phyloP scores from a whole-genome alignment of 129 eudicot species.

The Lactuca saligna region DNA sequence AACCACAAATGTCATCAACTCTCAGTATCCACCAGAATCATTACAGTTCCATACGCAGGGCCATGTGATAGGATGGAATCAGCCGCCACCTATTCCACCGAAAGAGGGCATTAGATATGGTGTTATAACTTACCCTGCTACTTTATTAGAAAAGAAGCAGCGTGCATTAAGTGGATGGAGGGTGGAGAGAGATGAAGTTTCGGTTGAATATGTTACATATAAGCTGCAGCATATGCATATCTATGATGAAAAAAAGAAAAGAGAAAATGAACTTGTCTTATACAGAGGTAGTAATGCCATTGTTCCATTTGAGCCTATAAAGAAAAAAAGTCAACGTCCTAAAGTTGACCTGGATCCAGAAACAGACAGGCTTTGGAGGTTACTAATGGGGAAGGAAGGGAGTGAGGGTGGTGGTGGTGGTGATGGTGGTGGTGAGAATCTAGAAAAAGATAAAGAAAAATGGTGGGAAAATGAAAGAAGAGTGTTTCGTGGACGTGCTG shows the following conservation, averaged over 20 bases:
- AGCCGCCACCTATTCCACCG: conserved; percentile 10
- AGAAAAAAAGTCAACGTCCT: conserved; percentile 62
- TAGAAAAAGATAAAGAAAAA: conserved; percentile 59
- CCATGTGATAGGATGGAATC: conserved; percentile 33
- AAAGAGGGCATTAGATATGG: conserved; percentile 21
- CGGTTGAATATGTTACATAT: conserved; percentile 46
- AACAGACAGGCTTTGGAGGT: conserved; percentile 76
- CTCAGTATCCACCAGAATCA: conserved; percentile 24
- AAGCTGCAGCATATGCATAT: conserved; percentile 37
- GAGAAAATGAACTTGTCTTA: conserved; percentile 58
- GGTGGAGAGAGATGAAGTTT: conserved; percentile 21
- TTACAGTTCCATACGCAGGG: conserved; percentile 15
- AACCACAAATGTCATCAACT: conserved; percentile 14
- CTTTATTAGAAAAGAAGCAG: conserved; percentile 28
- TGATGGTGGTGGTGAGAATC: conserved; percentile 41
- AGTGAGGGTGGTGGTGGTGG: conserved; percentile 29
- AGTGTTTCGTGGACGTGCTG: conserved; percentile 80
- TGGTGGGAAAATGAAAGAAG: conserved; percentile 94
- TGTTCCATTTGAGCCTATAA: conserved; percentile 60
- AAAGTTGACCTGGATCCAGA: conserved; percentile 91
- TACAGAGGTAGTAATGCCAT: conserved; percentile 52
- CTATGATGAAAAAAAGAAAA: conserved; percentile 24
- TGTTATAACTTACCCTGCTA: conserved; percentile 25
- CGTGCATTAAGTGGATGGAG: conserved; percentile 23
- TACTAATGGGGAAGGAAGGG: conserved; percentile 65